These are phyloP conservation scores for Boeremia lycopersici DNA, from an alignment of 2,329 filamentous ascomycete genomes.

Conservation along the genomic window DNA sequence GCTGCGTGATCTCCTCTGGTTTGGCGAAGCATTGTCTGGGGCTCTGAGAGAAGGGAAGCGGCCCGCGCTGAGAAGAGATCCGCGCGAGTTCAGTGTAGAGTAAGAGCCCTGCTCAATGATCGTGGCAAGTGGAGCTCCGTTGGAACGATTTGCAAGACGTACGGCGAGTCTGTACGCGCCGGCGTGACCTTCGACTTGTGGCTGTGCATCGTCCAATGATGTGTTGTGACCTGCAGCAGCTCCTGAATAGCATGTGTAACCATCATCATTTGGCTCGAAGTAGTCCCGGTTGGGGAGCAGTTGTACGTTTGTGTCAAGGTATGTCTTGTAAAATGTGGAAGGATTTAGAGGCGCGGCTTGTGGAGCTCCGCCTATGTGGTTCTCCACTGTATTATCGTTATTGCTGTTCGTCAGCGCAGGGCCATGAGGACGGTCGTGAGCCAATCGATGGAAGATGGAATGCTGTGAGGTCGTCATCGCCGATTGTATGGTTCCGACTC, in stretches of 20 bases:
- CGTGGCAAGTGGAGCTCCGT: slow-evolving; percentile 50
- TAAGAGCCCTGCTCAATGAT: slow-evolving; percentile 53
- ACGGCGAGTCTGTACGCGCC: slow-evolving; percentile 33
- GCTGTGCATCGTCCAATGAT: slow-evolving; percentile 17
- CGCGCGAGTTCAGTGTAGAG: slow-evolving; percentile 47
- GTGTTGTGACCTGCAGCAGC: slow-evolving; percentile 5
- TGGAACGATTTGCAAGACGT: slow-evolving; percentile 35
- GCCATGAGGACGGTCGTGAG: slow-evolving; percentile 19
- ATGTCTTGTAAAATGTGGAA: slow-evolving; percentile 29
- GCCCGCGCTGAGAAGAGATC: slow-evolving; percentile 32
- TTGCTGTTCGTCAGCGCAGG: slow-evolving; percentile 8
- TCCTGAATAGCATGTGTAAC: slow-evolving; percentile 16
- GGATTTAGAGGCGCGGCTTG: slow-evolving; percentile 21
- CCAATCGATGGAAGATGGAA: slow-evolving; percentile 12
- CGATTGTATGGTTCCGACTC: neutral
- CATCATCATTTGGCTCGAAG: slow-evolving; percentile 17
- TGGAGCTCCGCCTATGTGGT: slow-evolving; percentile 11
- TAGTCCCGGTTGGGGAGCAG: slow-evolving; percentile 6
- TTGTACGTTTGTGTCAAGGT: slow-evolving; percentile 16
- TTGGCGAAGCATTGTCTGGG: slow-evolving; percentile 25
- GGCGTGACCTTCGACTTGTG: slow-evolving; percentile 24
- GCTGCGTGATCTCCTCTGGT: slow-evolving; percentile 22
- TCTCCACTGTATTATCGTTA: slow-evolving; percentile 17
- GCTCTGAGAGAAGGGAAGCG: slow-evolving; percentile 25
- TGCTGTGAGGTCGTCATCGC: slow-evolving; percentile 4